Evolutionary conservation across 73 alveolate genomes (phyloP).

Genomic region (Durusdinium trenchii): DNA sequence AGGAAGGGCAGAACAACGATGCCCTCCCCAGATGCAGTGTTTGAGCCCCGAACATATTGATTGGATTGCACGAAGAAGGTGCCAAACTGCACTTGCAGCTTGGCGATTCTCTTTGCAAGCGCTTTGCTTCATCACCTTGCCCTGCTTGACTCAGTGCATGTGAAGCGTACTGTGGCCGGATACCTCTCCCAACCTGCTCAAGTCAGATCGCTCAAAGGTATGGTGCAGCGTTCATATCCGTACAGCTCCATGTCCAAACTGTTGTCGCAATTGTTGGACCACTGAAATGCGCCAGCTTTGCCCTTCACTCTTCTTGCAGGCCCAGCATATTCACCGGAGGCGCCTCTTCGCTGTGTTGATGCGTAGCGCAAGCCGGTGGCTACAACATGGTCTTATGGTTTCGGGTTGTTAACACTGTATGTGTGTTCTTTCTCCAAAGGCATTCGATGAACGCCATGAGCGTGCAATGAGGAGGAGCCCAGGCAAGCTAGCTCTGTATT

Average conservation of each 20-base stretch:
- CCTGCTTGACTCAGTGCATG: not conserved
- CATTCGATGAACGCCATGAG: conserved; percentile 28
- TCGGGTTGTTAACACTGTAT: not conserved
- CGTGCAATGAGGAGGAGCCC: conserved; percentile 66
- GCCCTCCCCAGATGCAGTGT: no score
- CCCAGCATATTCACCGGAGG: conserved; percentile 55
- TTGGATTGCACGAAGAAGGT: no score
- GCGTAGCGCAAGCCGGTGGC: not conserved
- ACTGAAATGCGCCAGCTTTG: no score
- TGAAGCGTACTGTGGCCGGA: not conserved
- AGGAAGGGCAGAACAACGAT: no score
- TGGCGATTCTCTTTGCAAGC: no score
- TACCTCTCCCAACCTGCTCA: not conserved
- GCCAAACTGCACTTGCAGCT: no score
- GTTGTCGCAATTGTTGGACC: not conserved
- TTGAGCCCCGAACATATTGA: no score
- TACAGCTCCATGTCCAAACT: not conserved
- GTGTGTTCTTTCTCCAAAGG: no score
- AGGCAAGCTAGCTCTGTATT: not conserved
- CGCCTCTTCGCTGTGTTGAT: not conserved
- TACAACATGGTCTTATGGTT: not conserved
- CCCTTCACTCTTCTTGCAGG: no score
- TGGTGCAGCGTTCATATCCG: not conserved
- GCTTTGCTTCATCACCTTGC: no score
- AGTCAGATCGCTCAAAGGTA: not conserved